These are phyloP conservation scores for Lippia alba DNA, from an alignment of 305 asterid genomes.

Conservation along the genomic window DNA sequence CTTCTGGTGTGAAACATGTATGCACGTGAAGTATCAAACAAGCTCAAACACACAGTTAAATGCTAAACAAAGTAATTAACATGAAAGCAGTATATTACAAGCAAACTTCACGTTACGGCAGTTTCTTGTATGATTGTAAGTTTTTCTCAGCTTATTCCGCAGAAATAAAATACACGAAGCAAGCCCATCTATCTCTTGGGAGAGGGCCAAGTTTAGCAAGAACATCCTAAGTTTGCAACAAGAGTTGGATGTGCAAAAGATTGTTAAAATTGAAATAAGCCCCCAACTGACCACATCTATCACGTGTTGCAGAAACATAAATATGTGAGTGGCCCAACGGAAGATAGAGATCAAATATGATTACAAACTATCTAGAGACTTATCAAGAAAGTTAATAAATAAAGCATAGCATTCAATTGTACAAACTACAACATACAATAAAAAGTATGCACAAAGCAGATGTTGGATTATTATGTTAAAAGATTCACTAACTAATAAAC, in stretches of 20 bases:
- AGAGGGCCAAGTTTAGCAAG: too few species aligned
- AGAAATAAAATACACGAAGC: neutral
- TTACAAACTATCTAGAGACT: neutral
- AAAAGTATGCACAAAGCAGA: neutral
- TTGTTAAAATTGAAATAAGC: conserved; percentile 6
- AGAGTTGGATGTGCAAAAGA: neutral
- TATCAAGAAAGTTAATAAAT: conserved; percentile 12
- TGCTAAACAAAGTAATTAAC: conserved; percentile 1
- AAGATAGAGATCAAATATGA: conserved; percentile 19
- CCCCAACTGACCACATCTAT: conserved; percentile 22
- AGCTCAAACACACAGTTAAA: conserved; percentile 24
- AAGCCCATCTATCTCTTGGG: too few species aligned
- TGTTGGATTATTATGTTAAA: neutral
- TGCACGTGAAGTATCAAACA: conserved; percentile 16
- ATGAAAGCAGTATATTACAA: neutral
- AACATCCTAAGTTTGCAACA: neutral
- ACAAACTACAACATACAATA: neutral
- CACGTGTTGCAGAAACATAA: conserved; percentile 12
- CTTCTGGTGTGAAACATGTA: neutral
- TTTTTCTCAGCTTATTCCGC: neutral
- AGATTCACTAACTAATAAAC: neutral
- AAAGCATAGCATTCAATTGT: neutral
- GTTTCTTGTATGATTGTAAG: conserved; percentile 3
- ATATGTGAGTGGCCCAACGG: conserved; percentile 1
- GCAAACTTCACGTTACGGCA: neutral